Percentiles rank a stretch among this genome's conserved stretches.
Evolutionary conservation across 352 stramenopile genomes (phyloP).

Genomic region (Saprolegnia diclina): DNA sequence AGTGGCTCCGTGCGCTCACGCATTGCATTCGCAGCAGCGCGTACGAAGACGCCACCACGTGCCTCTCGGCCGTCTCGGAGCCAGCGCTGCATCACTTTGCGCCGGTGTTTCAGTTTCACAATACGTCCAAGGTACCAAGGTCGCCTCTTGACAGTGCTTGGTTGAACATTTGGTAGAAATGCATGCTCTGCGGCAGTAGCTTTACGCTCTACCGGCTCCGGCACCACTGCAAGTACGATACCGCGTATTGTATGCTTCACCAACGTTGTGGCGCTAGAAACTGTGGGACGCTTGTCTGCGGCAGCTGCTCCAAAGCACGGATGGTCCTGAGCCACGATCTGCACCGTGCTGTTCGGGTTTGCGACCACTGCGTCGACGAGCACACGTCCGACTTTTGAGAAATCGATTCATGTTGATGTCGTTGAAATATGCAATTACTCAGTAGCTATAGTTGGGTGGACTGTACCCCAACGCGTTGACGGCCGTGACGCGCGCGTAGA

Average conservation of each 20-base stretch:
- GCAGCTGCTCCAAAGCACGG: conserved; percentile 52
- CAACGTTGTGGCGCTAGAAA: conserved; percentile 37
- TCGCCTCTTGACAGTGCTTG: background rate
- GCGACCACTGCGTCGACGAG: conserved; percentile 19
- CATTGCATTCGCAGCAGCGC: conserved; percentile 65
- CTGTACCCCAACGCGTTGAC: conserved; percentile 55
- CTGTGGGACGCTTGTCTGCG: conserved; percentile 75
- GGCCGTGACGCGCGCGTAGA: conserved; percentile 60
- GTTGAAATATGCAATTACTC: background rate
- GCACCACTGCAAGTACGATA: conserved; percentile 70
- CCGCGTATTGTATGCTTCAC: background rate
- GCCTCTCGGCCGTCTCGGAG: conserved; percentile 61
- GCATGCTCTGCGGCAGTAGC: conserved; percentile 74
- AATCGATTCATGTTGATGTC: conserved; percentile 8
- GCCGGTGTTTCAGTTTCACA: conserved; percentile 27
- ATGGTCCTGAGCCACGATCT: conserved; percentile 4
- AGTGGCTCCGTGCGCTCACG: conserved; percentile 72
- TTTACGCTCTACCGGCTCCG: conserved; percentile 78
- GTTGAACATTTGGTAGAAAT: conserved; percentile 35
- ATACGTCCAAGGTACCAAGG: conserved; percentile 1
- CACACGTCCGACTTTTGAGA: conserved; percentile 8
- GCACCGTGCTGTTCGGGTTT: conserved; percentile 4
- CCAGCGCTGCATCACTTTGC: conserved; percentile 77
- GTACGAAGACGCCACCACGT: conserved; percentile 36
- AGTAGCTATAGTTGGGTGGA: conserved; percentile 28